These are phyloP conservation scores for Fusarium buharicum DNA, from an alignment of 2,329 filamentous ascomycete genomes.

Conservation along the genomic window DNA sequence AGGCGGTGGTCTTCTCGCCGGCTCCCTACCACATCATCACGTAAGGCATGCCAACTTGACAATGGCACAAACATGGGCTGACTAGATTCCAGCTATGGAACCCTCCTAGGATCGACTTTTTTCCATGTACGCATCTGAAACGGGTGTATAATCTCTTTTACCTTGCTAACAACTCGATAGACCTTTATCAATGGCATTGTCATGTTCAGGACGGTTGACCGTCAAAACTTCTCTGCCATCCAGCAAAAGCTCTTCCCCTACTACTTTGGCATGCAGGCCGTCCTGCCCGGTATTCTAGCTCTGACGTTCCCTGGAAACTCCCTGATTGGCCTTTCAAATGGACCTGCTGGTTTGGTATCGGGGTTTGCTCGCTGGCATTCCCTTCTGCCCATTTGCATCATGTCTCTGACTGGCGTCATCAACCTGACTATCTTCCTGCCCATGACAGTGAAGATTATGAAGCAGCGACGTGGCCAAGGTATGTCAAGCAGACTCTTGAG, in stretches of 20 bases:
- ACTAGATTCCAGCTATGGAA: conserved; percentile 75
- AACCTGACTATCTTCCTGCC: conserved; percentile 81
- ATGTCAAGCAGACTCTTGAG: conserved; percentile 44
- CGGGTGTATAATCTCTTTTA: too few species aligned
- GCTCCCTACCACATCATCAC: conserved; percentile 81
- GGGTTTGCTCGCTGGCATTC: conserved; percentile 71
- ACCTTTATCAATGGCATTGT: conserved; percentile 80
- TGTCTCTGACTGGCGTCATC: conserved; percentile 74
- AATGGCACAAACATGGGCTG: conserved; percentile 22
- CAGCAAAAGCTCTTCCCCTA: conserved; percentile 85
- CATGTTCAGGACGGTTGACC: conserved; percentile 79
- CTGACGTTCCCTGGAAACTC: conserved; percentile 80
- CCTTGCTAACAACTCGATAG: conserved; percentile 52
- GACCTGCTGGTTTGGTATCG: conserved; percentile 67
- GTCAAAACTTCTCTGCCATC: conserved; percentile 82
- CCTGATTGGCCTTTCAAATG: conserved; percentile 58
- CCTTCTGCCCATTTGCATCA: conserved; percentile 73
- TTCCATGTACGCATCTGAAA: conserved; percentile 71
- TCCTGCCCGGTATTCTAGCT: conserved; percentile 76
- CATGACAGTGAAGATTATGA: conserved; percentile 78
- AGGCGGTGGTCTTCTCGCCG: conserved; percentile 67
- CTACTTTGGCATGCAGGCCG: conserved; percentile 88
- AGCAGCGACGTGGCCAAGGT: conserved; percentile 82
- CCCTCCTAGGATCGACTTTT: conserved; percentile 84
- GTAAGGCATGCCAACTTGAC: conserved; percentile 56